Conservation (phyloP, 257 asterid genomes). For the Solanum lycopersicoides region DNA sequence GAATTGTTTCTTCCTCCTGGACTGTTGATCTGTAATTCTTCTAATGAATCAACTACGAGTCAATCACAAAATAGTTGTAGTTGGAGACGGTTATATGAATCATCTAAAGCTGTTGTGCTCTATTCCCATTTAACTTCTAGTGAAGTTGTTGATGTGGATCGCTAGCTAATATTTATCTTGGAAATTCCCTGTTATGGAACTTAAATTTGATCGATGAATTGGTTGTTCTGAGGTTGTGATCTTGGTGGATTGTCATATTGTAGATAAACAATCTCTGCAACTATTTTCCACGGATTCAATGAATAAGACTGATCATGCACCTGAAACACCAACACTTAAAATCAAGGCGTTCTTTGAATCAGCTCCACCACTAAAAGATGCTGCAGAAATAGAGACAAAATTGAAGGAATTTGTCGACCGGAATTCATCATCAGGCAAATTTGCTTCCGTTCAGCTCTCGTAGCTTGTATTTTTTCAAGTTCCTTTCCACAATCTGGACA, state of each 20-base stretch:
- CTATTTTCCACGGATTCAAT: slow-evolving; percentile 20
- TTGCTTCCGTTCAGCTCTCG: neutral
- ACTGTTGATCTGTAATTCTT: too few relatives aligned
- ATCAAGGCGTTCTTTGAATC: slow-evolving; percentile 66
- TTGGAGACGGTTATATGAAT: neutral
- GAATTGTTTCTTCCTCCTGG: too few relatives aligned
- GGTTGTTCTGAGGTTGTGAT: neutral
- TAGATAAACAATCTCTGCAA: neutral
- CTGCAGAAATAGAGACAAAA: slow-evolving; percentile 33
- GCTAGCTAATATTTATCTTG: neutral
- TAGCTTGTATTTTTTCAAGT: neutral
- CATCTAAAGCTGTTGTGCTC: neutral
- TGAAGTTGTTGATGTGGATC: neutral
- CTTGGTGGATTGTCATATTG: neutral
- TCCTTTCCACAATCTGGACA: neutral
- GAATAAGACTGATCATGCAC: slow-evolving; percentile 11
- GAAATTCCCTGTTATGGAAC: neutral
- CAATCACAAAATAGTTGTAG: neutral
- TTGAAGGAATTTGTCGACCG: slow-evolving; percentile 36
- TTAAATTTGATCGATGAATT: neutral
- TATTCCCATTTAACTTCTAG: neutral
- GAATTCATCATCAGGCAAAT: slow-evolving; percentile 37
- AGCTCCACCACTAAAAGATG: slow-evolving; percentile 75
- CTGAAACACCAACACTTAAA: slow-evolving; percentile 34
- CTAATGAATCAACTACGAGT: too few relatives aligned